phyloP scores from a whole-genome alignment of 148 eudicot genomes.

The Drosera capensis region DNA sequence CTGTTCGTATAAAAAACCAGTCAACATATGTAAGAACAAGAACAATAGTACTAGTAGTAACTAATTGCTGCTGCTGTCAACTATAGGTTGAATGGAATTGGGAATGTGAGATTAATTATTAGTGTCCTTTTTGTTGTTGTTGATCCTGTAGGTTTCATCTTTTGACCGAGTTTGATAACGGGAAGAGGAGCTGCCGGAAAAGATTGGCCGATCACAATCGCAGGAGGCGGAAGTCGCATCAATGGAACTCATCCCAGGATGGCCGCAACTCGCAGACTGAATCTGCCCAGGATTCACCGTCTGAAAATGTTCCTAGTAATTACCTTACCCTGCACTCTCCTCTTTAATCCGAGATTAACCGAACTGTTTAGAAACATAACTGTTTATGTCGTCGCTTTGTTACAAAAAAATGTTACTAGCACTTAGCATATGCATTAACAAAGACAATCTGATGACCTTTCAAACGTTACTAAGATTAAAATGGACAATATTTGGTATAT shows the following conservation, averaged over 20 bases:
- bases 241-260: constrained; percentile 27
- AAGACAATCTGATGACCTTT: no score
- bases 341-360: neutral
- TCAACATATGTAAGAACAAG: no score
- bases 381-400: neutral
- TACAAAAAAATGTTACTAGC: no score
- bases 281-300: constrained; percentile 29
- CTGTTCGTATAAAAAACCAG: no score
- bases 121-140: neutral
- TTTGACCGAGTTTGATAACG: constrained; percentile 78
- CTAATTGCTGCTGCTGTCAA: neutral
- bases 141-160: constrained; percentile 45
- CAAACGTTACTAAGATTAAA: no score
- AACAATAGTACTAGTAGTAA: no score
- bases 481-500: no score
- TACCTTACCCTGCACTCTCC: neutral
- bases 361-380: neutral
- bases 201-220: constrained; percentile 94
- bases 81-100: neutral
- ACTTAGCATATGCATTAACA: no score
- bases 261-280: constrained; percentile 23
- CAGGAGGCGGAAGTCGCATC: constrained; percentile 49
- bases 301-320: constrained; percentile 39
- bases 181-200: constrained; percentile 88
- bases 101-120: neutral